Base-by-base conservation (phyloP, 2,329 filamentous ascomycete species). In the Epicoccum sorghinum region DNA sequence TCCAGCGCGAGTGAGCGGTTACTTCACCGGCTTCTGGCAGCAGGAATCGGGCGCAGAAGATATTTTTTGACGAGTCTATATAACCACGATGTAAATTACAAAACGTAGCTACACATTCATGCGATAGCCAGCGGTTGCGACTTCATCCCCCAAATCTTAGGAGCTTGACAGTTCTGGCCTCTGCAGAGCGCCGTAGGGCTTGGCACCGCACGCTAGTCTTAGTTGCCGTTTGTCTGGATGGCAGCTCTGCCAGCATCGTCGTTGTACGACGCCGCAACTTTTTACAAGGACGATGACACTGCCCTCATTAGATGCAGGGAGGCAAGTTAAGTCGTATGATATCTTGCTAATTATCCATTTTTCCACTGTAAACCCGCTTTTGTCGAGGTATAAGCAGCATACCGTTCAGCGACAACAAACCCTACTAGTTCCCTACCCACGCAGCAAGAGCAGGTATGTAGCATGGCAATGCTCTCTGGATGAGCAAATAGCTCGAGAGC, bases 1-100 rank as follows among this genome's bases (percentile, higher is more conserved):
- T 55, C 41, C 43, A 50, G 41, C 14, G 27, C 41, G 59, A 58
- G 10, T 33, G 32, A 33, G 58, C 58, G 60, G 62, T 42, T 60
- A 62, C 62, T 66, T 60, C 59, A 61, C 47, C 60, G 51, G 47
- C 52, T 32, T 57, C 46, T 41, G 50, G 59, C 55, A 55, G 57
- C 62, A 53, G 50, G 36, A 51, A 38, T 42, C 48, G 37, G 33
- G 39, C 46, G 36, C 33, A 40, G 35, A 40, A 9, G 27, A 13
- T 7, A n/a, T 7, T 22, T 23, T 7, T 36, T 25, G 4, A n/a
- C 23, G 23, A 7, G n/a, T 18, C 18, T 18, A 18, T 18, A 18
- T 18, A 45, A 32, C 27, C 24, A 32, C 30, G 32, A n/a, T 18
- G 13, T 46, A 7, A 13, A 25, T 23, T 3, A 9, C 2, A n/a